Evolutionary conservation across 331 rosid genomes (phyloP), one percentile per base, ranked within the genome.

Genomic region (Arachis monticola): DNA sequence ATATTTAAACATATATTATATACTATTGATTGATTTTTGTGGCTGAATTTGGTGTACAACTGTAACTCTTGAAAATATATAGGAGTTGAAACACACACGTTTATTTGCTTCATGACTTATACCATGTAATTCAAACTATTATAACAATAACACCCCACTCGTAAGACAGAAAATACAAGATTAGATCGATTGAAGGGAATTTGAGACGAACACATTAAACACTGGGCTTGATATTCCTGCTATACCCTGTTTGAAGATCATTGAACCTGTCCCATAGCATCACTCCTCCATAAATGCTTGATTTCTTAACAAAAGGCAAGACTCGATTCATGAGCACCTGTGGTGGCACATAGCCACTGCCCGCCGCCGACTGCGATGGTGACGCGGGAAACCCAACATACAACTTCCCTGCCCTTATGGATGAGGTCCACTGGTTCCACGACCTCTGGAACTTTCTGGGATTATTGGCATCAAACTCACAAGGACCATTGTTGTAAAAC

Each of bases 371-470:
- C 6, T 5, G 60, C 2, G 71, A 47, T 1, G 30, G 3, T 1
- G 90, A 80, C 0, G 86, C 91, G 8, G 88, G 89, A 67, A 86
- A 46, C 3, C 91, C 89, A n/a, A 88, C 79, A 51, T 83, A 86
- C 30, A 86, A 47, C 32, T 44, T 65, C 0, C 12, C 2, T 0
- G 77, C 83, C 8, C 22, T 72, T 1, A 84, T 57, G 2, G 79
- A 60, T 0, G 75, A 61, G 3, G 72, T 11, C 91, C 90, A 89
- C 12, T 64, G 53, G 17, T 50, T 74, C 88, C 90, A 87, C 0
- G 79, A 27, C 0, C 8, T 69, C 10, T 77, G 41, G 42, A 89
- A 76, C 42, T 8, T 76, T 3, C 13, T 31, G 0, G 74, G 46
- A 41, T 73, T 38, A 0, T 62, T n/a, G 17, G 73, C 55, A 3